Evolutionary conservation across 2,329 filamentous ascomycete species (phyloP).

Genomic region (Botrytis pseudocinerea): DNA sequence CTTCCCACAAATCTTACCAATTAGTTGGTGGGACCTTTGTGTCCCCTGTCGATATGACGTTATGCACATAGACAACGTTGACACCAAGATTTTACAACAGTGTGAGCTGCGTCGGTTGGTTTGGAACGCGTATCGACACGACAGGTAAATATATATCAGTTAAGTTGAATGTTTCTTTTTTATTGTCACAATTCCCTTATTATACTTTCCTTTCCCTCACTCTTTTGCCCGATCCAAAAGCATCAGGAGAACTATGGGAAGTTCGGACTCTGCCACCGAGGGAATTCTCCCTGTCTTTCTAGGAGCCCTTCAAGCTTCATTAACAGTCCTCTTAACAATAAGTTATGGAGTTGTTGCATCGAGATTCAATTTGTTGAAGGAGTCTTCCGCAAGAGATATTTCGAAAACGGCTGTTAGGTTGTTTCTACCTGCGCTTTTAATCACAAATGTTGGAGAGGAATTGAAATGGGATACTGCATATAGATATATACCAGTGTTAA

Average conservation of each 20-base stretch:
- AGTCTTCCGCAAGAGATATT: conserved; percentile 44
- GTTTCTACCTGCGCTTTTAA: conserved; percentile 49
- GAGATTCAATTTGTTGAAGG: conserved; percentile 43
- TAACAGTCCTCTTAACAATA: conserved; percentile 51
- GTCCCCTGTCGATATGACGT: conserved; percentile 6
- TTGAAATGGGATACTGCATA: conserved; percentile 43
- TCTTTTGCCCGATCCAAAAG: neutral
- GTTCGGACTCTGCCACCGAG: neutral
- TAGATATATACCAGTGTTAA: conserved; percentile 44
- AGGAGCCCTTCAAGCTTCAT: conserved; percentile 49
- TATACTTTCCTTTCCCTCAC: neutral
- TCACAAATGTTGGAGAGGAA: conserved; percentile 49
- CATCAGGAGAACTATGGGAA: neutral
- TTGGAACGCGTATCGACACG: neutral
- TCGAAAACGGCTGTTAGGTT: conserved; percentile 50
- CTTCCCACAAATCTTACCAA: neutral
- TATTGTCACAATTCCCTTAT: neutral
- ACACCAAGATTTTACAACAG: neutral
- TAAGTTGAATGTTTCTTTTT: no score
- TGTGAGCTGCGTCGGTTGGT: neutral
- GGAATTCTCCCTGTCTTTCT: conserved; percentile 45
- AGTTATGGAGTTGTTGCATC: conserved; percentile 47
- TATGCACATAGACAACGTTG: neutral
- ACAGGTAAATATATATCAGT: neutral
- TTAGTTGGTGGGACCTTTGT: neutral